Evolutionary conservation across 345 rosid genomes (phyloP), one percentile per base, ranked within the genome.

Genomic region (Euphorbia lathyris): DNA sequence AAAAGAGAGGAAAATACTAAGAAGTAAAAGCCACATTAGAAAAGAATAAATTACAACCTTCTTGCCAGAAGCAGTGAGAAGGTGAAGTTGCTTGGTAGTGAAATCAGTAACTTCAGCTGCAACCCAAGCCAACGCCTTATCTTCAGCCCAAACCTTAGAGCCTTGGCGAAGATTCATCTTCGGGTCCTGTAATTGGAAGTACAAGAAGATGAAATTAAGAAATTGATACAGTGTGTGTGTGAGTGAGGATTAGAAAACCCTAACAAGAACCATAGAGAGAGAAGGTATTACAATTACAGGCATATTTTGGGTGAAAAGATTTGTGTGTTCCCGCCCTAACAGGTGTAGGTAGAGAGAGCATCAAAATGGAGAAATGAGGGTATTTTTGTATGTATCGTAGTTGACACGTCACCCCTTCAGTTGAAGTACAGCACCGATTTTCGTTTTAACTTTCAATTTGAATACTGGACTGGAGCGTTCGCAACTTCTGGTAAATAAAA

Each of bases 61-160:
- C 72, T 87, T 87, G 48, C 88, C 87, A 8, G 83, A 55, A 55
- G 77, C 26, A 27, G 91, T 84, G 62, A 74, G 38, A 42, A 90
- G 80, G 36, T 80, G 87, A 25, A 88, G 82, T 70, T 87, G 88
- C 70, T 81, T 86, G 13, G 86, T 87, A 0, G 58, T 48, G 27
- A 81, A 83, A 75, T 81, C 88, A 65, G 74, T 60, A 0, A 95
- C 86, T 42, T 95, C 91, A 26, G 88, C 93, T 0, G 93, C 84
- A 36, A 85, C 77, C 99, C 99, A 95, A 57, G 99, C 99, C 68
- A 80, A 82, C 78, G 72, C 72, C 83, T 76, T 86, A 82, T 95
- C 99, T 71, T 86, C 93, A 10, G 77, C 86, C 97, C 96, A 95
- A 29, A 92, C 99, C 76, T 88, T 90, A 27, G 90, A 76, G 63